Percentiles rank a stretch among this genome's conserved stretches.
Evolutionary conservation across 2,329 filamentous ascomycete species (phyloP).

Genomic region (Aureobasidium subglaciale): DNA sequence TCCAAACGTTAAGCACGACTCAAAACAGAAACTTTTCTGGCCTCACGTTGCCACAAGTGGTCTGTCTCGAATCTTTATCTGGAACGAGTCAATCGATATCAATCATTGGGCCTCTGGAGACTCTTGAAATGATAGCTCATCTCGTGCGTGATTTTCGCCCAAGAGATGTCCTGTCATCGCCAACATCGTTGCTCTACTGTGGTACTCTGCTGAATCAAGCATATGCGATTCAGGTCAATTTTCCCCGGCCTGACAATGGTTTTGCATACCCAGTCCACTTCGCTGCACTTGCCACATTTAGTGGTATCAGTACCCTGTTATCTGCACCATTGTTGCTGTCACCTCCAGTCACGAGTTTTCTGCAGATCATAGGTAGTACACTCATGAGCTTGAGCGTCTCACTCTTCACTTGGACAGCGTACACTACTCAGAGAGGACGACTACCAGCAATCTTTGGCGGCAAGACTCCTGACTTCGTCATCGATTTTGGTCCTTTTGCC

Average conservation of each 20-base stretch:
- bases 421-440: conserved; percentile 6
- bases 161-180: neutral
- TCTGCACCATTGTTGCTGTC: neutral
- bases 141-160: neutral
- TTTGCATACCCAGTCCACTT: conserved; percentile 10
- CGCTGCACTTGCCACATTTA: neutral
- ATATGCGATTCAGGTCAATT: conserved; percentile 6
- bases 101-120: neutral
- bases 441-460: conserved; percentile 6
- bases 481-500: conserved; percentile 8
- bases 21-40: neutral
- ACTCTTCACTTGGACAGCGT: conserved; percentile 6
- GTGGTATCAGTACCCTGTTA: neutral
- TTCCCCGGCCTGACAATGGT: conserved; percentile 9
- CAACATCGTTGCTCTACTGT: neutral
- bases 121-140: neutral
- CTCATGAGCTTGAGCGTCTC: neutral
- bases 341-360: neutral
- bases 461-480: conserved; percentile 5
- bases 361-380: neutral
- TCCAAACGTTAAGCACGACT: too few species aligned
- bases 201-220: neutral
- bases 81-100: neutral
- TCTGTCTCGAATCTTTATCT: neutral
- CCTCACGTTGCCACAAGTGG: neutral